Conservation (phyloP, 345 rosid genomes). For the Eucalyptus globulus region DNA sequence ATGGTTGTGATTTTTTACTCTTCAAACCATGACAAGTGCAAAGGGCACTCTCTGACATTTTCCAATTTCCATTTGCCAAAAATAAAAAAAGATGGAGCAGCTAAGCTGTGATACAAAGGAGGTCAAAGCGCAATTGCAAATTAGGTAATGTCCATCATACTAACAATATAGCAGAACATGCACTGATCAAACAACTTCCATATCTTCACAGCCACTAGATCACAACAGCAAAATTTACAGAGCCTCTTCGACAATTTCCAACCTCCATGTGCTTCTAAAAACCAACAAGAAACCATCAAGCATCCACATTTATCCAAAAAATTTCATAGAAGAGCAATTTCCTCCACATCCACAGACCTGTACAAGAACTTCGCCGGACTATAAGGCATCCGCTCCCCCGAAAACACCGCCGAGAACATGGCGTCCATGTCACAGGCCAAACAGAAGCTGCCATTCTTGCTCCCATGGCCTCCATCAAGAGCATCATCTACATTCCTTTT, state of each 20-base stretch:
- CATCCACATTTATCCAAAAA: background rate
- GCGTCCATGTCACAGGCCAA: constrained; percentile 70
- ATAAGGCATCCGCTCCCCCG: constrained; percentile 60
- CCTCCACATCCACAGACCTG: constrained; percentile 35
- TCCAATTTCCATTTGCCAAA: background rate
- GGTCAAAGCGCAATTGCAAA: background rate
- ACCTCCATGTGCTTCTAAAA: background rate
- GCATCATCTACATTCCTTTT: constrained; percentile 24
- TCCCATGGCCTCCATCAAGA: constrained; percentile 47
- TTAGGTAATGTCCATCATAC: background rate
- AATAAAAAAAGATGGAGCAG: background rate
- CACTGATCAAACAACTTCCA: background rate
- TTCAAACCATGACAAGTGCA: background rate
- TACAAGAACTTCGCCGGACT: constrained; percentile 84
- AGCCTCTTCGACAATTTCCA: background rate
- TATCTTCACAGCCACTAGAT: background rate
- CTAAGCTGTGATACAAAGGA: background rate
- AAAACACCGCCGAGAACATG: constrained; percentile 64
- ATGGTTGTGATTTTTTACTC: no score
- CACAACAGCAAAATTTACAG: background rate
- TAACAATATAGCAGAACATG: background rate
- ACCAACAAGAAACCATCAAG: background rate
- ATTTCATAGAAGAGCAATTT: background rate
- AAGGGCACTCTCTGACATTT: background rate
- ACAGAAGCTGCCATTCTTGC: constrained; percentile 37